Base-by-base conservation (phyloP, 2,329 filamentous ascomycete species). In the Rhexocercosporidium sp. region DNA sequence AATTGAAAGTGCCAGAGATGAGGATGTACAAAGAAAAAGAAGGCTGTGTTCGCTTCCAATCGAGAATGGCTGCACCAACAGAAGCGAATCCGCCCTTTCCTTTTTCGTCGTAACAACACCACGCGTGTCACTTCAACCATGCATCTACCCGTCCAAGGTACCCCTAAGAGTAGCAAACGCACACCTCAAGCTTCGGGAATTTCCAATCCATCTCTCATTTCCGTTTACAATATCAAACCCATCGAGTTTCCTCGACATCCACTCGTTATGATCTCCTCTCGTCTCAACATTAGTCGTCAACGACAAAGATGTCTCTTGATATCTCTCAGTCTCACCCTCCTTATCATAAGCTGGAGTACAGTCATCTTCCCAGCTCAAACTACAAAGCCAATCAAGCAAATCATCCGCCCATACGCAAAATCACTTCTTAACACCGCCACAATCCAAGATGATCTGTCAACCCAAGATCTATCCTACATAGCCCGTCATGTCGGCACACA, bases 381-480 rank as follows among this genome's bases (percentile, higher is more conserved):
- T 20, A 41, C 54, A 18, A 25, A 14, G 20, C 20, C 54, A 5
- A 57, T 57, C 34, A 41, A 41, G 31, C 54, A 57, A 9, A 16
- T 5, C 5, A 37, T 41, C n/a, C 20, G 41, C 4, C 54, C 54
- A 7, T 57, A 57, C 34, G 54, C 54, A 11, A 39, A 57, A 25
- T 16, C 54, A 44, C 12, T 25, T 20, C 31, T 53, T 44, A 20
- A 18, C 25, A 12, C 27, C 25, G 22, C 27, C 56, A 46, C 44
- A 11, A n/a, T 47, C 44, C n/a, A 34, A 14, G 57, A 27, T 39
- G 12, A 31, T 41, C n/a, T 46, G 4, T 47, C 59, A 14, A 34
- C 44, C 6, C 37, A 47, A 39, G 67, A 72, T 54, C 61, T 74
- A 9, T 56, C 64, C 0, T 65, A 73, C 29, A 64, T 74, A 18